A percentile compares a stretch with the other conserved stretches of the same genome.
These are phyloP conservation scores for Clavispora fructus DNA, from an alignment of 805 yeast species.

Conservation along the genomic window DNA sequence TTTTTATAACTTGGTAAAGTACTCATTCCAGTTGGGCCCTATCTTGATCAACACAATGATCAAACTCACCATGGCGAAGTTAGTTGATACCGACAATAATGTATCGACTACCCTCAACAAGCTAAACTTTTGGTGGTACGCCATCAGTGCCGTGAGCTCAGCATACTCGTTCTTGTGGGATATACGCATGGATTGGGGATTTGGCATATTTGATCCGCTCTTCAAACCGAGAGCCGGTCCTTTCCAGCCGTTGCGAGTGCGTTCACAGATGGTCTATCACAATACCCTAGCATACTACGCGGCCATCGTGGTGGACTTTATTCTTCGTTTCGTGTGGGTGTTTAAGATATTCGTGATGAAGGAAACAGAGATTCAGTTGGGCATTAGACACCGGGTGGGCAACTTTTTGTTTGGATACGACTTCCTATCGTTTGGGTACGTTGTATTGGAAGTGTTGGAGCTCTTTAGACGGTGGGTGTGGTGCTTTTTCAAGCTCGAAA, in stretches of 20 bases:
- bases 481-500: conserved; percentile 80
- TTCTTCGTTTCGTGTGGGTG: conserved; percentile 74
- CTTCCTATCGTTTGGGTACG: conserved; percentile 50
- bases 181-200: conserved; percentile 81
- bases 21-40: conserved; percentile 55
- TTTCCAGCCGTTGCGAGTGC: conserved; percentile 14
- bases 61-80: conserved; percentile 9
- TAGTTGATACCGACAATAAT: conserved; percentile 4
- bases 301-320: conserved; percentile 57
- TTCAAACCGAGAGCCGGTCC: conserved; percentile 9
- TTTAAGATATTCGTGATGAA: conserved; percentile 42
- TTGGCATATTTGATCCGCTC: conserved; percentile 44
- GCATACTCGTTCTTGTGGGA: conserved; percentile 87
- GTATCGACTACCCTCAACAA: conserved; percentile 10
- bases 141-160: conserved; percentile 54
- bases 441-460: conserved; percentile 67
- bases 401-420: conserved; percentile 33
- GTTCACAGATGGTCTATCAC: conserved; percentile 21
- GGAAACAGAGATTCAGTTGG: conserved; percentile 18
- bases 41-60: conserved; percentile 22
- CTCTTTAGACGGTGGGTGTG: conserved; percentile 82
- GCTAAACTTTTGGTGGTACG: conserved; percentile 39
- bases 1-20: conserved; percentile 69
- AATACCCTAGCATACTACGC: conserved; percentile 40
- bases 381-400: conserved; percentile 13